Evolutionary conservation across 2,329 filamentous ascomycete species (phyloP).

Genomic region (Aspergillus bombycis): DNA sequence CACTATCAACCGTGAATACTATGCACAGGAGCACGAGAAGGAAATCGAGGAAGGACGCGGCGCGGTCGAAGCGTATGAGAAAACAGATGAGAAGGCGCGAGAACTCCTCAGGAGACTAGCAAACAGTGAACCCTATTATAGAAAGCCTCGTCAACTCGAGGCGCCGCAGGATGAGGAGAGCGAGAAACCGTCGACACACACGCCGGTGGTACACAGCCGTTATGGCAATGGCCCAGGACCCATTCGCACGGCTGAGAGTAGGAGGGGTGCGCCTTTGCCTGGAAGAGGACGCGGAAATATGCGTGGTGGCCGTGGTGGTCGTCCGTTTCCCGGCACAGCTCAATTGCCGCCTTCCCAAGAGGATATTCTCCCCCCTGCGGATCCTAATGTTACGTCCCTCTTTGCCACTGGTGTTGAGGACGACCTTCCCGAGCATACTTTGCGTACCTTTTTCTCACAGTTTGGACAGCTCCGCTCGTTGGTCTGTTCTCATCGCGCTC

Average conservation of each 20-base stretch:
- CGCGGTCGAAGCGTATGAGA: slow-evolving; percentile 87
- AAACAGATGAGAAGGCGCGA: slow-evolving; percentile 94
- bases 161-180: slow-evolving; percentile 43
- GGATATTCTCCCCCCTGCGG: slow-evolving; percentile 82
- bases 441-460: slow-evolving; percentile 85
- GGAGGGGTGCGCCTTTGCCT: slow-evolving; percentile 41
- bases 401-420: slow-evolving; percentile 97
- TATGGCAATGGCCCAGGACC: slow-evolving; percentile 58
- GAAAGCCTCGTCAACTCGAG: slow-evolving; percentile 80
- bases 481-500: slow-evolving; percentile 94
- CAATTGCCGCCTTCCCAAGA: slow-evolving; percentile 78
- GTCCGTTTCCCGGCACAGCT: slow-evolving; percentile 69
- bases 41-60: slow-evolving; percentile 91
- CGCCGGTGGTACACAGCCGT: slow-evolving; percentile 43
- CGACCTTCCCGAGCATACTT: slow-evolving; percentile 87
- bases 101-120: slow-evolving; percentile 84
- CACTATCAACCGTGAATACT: slow-evolving; percentile 94
- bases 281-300: slow-evolving; percentile 51
- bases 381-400: slow-evolving; percentile 85
- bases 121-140: slow-evolving; percentile 92
- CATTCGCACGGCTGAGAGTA: slow-evolving; percentile 72
- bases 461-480: slow-evolving; percentile 90
- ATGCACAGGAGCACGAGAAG: slow-evolving; percentile 94
- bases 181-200: slow-evolving; percentile 45
- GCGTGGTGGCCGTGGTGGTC: slow-evolving; percentile 53